Base-by-base conservation (phyloP, 2,329 filamentous ascomycete genomes). In the Pseudomassariella vexata region DNA sequence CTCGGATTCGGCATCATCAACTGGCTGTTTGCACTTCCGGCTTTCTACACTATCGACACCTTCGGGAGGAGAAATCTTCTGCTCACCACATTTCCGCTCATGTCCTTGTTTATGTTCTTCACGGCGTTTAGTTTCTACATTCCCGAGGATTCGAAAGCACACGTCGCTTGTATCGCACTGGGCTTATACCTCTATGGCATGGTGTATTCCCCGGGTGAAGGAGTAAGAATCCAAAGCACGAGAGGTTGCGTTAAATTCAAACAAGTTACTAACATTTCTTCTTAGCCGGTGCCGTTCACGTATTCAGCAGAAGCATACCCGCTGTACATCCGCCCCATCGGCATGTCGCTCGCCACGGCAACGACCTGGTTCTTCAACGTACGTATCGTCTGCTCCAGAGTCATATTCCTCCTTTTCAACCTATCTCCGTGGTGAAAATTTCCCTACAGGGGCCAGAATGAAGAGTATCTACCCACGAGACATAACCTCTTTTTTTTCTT, bases 261-360 rank as follows among this genome's bases (percentile, higher is more conserved):
- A 27, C 10, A 22, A 21, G 15, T n/a, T 7, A 30, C 22, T 33
- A 18, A 38, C 28, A 3, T 8, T 11, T 9, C 16, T 14, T 4
- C n/a, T 19, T 19, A 50, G 49, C 64, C 63, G 5, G 76, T 81
- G 0, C 76, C 78, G 0, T 82, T 81, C 46, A 80, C 75, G 1
- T 82, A 82, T 49, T 79, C 74, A 0, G 77, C 78, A 14, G 78
- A 82, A 50, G 77, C 75, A 2, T 82, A 80, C 46, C 77, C 77
- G 5, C 58, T 80, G 3, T 78, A 79, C 40, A 70, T 80, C 24
- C 71, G 77, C 11, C 65, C 73, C 3, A 62, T 77, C 30, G 76
- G 75, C 24, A 80, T 80, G 76, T 71, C 72, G 2, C 57, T 79
- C 0, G 67, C 69, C 1, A 72, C 67, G 2, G 67, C 68, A 0